These are phyloP conservation scores for Neurospora tetraspora DNA, from an alignment of 495 filamentous ascomycete genomes.

Conservation along the genomic window DNA sequence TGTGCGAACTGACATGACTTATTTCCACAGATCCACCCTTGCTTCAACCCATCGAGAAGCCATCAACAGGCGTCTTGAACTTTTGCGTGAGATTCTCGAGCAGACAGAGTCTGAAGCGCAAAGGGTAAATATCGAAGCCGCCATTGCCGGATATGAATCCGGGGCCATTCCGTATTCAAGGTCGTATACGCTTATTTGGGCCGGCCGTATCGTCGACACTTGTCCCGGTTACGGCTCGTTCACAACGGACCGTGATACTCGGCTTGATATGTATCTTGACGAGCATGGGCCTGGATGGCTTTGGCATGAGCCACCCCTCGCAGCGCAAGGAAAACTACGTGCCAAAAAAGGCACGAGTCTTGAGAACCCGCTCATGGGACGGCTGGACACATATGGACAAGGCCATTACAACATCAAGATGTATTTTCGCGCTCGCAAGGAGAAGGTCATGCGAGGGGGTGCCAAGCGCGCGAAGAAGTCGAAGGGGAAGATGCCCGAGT, in stretches of 20 bases:
- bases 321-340: conserved; percentile 2
- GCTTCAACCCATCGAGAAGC: conserved; percentile 11
- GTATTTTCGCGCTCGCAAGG: conserved; percentile 18
- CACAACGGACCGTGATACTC: conserved; percentile 25
- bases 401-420: conserved; percentile 19
- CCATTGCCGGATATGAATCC: conserved; percentile 32
- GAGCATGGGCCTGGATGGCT: conserved; percentile 36
- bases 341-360: conserved; percentile 25
- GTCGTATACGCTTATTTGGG: conserved; percentile 35
- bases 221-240: conserved; percentile 28
- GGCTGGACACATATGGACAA: conserved; percentile 6
- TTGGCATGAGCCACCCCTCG: conserved; percentile 40
- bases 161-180: conserved; percentile 30
- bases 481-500: not conserved
- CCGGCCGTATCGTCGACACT: conserved; percentile 34
- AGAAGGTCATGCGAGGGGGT: not conserved
- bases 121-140: conserved; percentile 32
- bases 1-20: not conserved
- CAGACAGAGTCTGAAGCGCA: conserved; percentile 26
- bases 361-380: conserved; percentile 8
- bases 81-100: conserved; percentile 21
- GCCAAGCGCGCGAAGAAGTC: not conserved
- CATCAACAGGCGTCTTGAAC: conserved; percentile 22
- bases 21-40: conserved; percentile 10
- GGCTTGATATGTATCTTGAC: conserved; percentile 30